These are phyloP conservation scores for Houttuynia cordata DNA, from an alignment of 164 flowering plant species.

Conservation along the genomic window DNA sequence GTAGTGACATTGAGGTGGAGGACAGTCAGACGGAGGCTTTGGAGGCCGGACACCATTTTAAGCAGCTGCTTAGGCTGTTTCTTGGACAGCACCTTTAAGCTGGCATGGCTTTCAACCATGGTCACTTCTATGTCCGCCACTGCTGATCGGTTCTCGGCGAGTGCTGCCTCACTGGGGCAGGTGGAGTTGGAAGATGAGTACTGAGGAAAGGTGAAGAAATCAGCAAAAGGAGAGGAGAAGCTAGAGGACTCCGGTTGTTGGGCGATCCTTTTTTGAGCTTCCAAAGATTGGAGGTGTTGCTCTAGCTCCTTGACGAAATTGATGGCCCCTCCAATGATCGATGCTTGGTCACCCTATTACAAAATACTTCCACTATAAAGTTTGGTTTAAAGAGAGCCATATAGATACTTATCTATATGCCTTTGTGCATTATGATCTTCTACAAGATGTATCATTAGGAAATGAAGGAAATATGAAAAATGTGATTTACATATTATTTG, in stretches of 20 bases:
- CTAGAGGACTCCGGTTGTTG: conserved; percentile 3
- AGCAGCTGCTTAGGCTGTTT: conserved; percentile 54
- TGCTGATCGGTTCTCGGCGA: conserved; percentile 16
- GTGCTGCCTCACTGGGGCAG: conserved; percentile 2
- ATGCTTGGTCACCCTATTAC: conserved; percentile 82
- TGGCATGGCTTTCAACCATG: conserved; percentile 82
- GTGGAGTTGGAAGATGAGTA: conserved; percentile 24
- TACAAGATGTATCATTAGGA: too few species aligned
- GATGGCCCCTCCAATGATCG: conserved; percentile 86
- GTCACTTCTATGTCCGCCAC: conserved; percentile 77
- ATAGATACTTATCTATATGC: too few species aligned
- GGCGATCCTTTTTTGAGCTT: conserved; percentile 23
- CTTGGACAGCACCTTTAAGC: conserved; percentile 49
- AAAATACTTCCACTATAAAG: too few species aligned
- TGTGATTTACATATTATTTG: too few species aligned
- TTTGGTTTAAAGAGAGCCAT: too few species aligned
- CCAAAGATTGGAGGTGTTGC: conserved; percentile 56
- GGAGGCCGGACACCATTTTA: conserved; percentile 52
- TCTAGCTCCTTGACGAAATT: conserved; percentile 87
- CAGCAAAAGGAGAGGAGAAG: conserved; percentile 32
- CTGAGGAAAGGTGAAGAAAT: conserved; percentile 53
- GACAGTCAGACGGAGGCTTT: conserved; percentile 38
- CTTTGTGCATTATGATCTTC: too few species aligned
- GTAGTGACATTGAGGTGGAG: conserved; percentile 80
- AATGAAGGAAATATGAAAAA: too few species aligned